These are phyloP conservation scores for Dothiorella sarmentorum DNA, from an alignment of 2,329 filamentous ascomycete genomes.

Conservation along the genomic window DNA sequence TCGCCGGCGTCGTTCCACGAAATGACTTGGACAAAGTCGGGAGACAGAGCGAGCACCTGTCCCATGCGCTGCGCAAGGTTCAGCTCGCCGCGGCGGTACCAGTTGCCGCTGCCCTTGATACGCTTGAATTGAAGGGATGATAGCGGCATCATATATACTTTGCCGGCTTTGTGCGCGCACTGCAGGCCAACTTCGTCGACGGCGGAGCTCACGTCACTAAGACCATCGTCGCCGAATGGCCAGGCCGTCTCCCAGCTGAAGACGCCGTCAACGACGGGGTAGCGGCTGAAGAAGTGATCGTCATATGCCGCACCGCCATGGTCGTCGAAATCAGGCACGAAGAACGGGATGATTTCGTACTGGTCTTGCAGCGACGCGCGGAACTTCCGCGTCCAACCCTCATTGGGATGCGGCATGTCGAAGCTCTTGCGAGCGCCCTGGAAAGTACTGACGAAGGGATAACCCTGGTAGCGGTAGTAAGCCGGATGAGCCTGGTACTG, in stretches of 20 bases:
- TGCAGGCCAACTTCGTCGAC: slow-evolving; percentile 31
- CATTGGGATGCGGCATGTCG: slow-evolving; percentile 12
- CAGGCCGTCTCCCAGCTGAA: slow-evolving; percentile 40
- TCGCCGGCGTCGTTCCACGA: slow-evolving; percentile 44
- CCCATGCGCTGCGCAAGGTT: slow-evolving; percentile 34
- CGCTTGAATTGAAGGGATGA: slow-evolving; percentile 42
- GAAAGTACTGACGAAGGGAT: slow-evolving; percentile 34
- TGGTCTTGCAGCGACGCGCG: slow-evolving; percentile 24
- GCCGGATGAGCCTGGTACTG: slow-evolving; percentile 24
- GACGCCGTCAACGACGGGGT: slow-evolving; percentile 31
- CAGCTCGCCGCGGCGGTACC: slow-evolving; percentile 38
- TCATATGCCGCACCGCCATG: slow-evolving; percentile 20
- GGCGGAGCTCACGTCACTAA: slow-evolving; percentile 23
- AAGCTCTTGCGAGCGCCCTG: slow-evolving; percentile 26
- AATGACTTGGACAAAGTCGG: slow-evolving; percentile 40
- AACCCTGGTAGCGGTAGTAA: slow-evolving; percentile 30
- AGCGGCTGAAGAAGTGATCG: slow-evolving; percentile 24
- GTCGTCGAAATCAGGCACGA: slow-evolving; percentile 33
- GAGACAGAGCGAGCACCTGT: slow-evolving; percentile 32
- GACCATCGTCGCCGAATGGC: slow-evolving; percentile 25
- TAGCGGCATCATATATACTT: slow-evolving; percentile 39
- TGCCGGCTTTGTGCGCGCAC: slow-evolving; percentile 29
- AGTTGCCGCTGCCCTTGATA: slow-evolving; percentile 30
- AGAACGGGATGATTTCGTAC: slow-evolving; percentile 28
- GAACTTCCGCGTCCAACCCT: slow-evolving; percentile 10